phyloP scores from a whole-genome alignment of 768 basidiomycete species.

The Kwoniella sp. region DNA sequence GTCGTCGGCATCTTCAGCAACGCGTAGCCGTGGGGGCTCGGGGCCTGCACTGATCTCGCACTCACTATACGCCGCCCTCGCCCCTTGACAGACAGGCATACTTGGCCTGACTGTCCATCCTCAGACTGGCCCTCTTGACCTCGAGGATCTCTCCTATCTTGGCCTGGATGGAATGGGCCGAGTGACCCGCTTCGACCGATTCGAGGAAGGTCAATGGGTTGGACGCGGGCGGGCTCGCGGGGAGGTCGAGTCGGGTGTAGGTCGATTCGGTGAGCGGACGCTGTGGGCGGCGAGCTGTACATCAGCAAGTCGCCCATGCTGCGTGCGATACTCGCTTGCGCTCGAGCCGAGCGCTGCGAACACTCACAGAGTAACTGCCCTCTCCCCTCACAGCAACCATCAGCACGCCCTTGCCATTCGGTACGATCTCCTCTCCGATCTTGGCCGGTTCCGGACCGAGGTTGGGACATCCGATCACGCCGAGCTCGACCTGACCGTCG shows the following conservation, averaged over 20 bases:
- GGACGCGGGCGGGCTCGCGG: conserved; percentile 51
- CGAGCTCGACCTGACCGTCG: conserved; percentile 71
- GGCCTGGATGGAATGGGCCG: conserved; percentile 79
- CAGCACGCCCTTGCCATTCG: conserved; percentile 62
- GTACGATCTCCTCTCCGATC: conserved; percentile 53
- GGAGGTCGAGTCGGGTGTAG: conserved; percentile 56
- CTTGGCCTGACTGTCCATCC: conserved; percentile 97
- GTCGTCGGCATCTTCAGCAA: too few species aligned
- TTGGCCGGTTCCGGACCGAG: conserved; percentile 59
- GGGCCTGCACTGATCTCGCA: not conserved
- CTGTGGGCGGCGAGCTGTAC: conserved; percentile 44
- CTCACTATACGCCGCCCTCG: conserved; percentile 60
- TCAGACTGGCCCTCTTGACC: conserved; percentile 62
- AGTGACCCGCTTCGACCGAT: conserved; percentile 86
- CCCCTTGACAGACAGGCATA: conserved; percentile 82
- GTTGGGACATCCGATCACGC: conserved; percentile 90
- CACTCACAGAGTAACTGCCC: conserved; percentile 54
- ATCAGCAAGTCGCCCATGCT: too few species aligned
- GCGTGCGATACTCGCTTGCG: too few species aligned
- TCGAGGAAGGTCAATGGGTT: conserved; percentile 68
- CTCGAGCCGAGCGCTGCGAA: too few species aligned
- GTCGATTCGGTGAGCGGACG: conserved; percentile 57
- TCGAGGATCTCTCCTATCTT: conserved; percentile 65
- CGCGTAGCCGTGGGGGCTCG: not conserved
- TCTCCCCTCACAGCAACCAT: conserved; percentile 84